Conservation (phyloP, 2,329 filamentous ascomycete species). For the Plenodomus lindquistii region DNA sequence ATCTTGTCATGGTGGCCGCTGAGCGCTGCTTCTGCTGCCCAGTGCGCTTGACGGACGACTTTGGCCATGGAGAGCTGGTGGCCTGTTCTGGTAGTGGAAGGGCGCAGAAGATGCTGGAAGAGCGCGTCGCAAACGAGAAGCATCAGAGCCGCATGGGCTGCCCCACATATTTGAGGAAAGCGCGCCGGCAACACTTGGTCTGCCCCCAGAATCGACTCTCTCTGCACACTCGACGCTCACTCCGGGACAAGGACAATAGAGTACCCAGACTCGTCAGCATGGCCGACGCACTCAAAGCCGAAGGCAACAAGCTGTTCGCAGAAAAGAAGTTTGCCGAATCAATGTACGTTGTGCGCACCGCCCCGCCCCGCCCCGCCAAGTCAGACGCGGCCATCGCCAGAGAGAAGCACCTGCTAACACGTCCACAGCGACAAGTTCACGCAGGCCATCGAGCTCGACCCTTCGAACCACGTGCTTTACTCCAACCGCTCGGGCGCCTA, state of each 20-base stretch:
- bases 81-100: background rate
- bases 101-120: constrained; percentile 7
- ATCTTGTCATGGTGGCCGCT: constrained; percentile 50
- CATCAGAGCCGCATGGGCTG: constrained; percentile 1
- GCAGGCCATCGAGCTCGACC: constrained; percentile 85
- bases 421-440: constrained; percentile 82
- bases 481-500: constrained; percentile 91
- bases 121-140: constrained; percentile 4
- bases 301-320: constrained; percentile 98
- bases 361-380: constrained; percentile 43
- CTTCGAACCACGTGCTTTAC: constrained; percentile 93
- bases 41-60: constrained; percentile 21
- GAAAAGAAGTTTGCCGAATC: constrained; percentile 96
- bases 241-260: background rate
- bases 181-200: background rate
- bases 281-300: constrained; percentile 87
- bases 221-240: constrained; percentile 2
- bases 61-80: constrained; percentile 7
- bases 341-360: no score
- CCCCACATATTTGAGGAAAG: background rate
- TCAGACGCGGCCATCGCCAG: background rate
- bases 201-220: background rate
- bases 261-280: constrained; percentile 45
- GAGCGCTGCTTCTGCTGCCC: constrained; percentile 24
- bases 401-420: constrained; percentile 17